These are phyloP conservation scores for Termitomyces sp. DNA, from an alignment of 1,284 basidiomycete genomes.

Conservation along the genomic window DNA sequence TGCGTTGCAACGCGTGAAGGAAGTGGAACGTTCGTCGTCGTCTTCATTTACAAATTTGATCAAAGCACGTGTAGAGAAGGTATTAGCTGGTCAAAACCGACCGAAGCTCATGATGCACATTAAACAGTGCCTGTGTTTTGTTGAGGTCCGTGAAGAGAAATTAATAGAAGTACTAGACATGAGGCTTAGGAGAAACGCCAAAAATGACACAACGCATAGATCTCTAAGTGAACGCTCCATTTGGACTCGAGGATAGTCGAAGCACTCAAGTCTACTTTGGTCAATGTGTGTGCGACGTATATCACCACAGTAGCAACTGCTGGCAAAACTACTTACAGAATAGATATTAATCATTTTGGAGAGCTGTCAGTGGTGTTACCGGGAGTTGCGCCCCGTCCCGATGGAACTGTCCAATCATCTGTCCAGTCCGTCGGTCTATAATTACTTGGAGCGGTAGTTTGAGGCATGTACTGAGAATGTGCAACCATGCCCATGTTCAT, in stretches of 20 bases:
- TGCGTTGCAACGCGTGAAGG: neutral
- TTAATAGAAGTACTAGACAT: neutral
- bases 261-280: neutral
- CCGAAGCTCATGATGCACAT: neutral
- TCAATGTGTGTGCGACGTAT: neutral
- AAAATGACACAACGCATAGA: neutral
- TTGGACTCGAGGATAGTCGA: neutral
- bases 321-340: slow-evolving; percentile 1
- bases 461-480: slow-evolving; percentile 10
- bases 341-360: neutral
- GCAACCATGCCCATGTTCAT: slow-evolving; percentile 27
- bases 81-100: neutral
- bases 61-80: slow-evolving; percentile 5
- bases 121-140: neutral
- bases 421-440: slow-evolving; percentile 12
- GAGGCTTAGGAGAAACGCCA: neutral
- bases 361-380: neutral
- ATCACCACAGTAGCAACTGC: neutral
- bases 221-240: neutral
- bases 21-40: neutral
- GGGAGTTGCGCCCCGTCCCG: slow-evolving; percentile 1
- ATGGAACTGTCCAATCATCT: slow-evolving; percentile 17
- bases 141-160: neutral
- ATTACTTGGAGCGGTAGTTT: neutral
- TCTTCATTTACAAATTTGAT: neutral